A percentile compares a stretch with the other conserved stretches of the same genome.
Conservation (phyloP, 441 rosid species). For the Gossypium schwendimanii region DNA sequence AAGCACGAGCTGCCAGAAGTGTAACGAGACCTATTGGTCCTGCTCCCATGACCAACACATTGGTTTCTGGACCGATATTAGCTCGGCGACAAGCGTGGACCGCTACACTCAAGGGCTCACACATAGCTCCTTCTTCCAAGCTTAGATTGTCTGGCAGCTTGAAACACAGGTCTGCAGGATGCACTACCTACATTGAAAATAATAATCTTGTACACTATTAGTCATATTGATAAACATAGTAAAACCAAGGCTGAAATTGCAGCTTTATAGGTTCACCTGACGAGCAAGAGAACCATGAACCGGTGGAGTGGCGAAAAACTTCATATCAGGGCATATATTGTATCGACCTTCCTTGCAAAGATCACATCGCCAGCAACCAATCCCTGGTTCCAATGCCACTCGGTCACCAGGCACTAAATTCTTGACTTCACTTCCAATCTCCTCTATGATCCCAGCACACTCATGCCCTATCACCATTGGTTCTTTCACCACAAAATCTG, state of each 20-base stretch:
- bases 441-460: constrained; percentile 79
- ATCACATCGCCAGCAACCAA: constrained; percentile 72
- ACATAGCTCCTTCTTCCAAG: constrained; percentile 94
- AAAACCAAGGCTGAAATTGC: not conserved
- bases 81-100: constrained; percentile 88
- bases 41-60: constrained; percentile 75
- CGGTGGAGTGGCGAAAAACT: constrained; percentile 86
- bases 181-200: constrained; percentile 52
- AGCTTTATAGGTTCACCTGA: constrained; percentile 34
- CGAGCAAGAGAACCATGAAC: constrained; percentile 82
- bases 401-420: constrained; percentile 56
- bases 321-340: constrained; percentile 87
- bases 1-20: constrained; percentile 71
- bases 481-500: constrained; percentile 67
- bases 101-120: constrained; percentile 84
- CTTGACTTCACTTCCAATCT: constrained; percentile 66
- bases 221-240: not conserved
- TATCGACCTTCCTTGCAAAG: constrained; percentile 71
- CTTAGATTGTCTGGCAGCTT: constrained; percentile 78
- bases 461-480: constrained; percentile 96
- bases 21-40: constrained; percentile 91
- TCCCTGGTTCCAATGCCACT: constrained; percentile 84
- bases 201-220: not conserved
- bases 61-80: constrained; percentile 63
- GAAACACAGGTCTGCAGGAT: constrained; percentile 83